These are phyloP conservation scores for Hypoxylon sp. DNA, from an alignment of 2,329 filamentous ascomycete species.

Conservation along the genomic window DNA sequence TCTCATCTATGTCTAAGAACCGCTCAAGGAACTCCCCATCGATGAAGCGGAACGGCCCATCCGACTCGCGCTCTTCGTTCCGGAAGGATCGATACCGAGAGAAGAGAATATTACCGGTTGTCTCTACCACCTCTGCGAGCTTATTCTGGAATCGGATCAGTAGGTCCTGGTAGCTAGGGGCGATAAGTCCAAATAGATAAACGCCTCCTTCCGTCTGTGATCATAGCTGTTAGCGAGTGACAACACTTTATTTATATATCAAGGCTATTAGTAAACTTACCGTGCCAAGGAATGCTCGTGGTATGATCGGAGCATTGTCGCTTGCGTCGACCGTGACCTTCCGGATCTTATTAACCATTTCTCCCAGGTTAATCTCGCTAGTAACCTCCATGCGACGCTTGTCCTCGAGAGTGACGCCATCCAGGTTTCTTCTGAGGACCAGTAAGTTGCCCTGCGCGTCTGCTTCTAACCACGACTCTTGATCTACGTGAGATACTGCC, in stretches of 20 bases:
- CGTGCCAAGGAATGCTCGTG: slow-evolving; percentile 87
- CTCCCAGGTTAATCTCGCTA: slow-evolving; percentile 85
- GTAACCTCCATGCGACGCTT: slow-evolving; percentile 74
- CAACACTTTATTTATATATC: background rate
- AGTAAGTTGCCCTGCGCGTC: slow-evolving; percentile 90
- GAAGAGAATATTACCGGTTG: slow-evolving; percentile 79
- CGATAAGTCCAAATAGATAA: slow-evolving; percentile 86
- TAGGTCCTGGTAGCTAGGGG: slow-evolving; percentile 75
- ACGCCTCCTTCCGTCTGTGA: slow-evolving; percentile 85
- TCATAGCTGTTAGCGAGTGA: slow-evolving; percentile 35
- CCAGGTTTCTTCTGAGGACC: slow-evolving; percentile 76
- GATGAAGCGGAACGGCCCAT: slow-evolving; percentile 85
- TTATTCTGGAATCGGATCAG: slow-evolving; percentile 82
- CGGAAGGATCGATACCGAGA: slow-evolving; percentile 83
- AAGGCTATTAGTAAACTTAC: slow-evolving; percentile 59
- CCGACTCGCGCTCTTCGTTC: slow-evolving; percentile 72
- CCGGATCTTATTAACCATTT: slow-evolving; percentile 91
- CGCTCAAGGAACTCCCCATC: slow-evolving; percentile 91
- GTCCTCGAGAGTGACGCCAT: slow-evolving; percentile 79
- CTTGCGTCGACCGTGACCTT: slow-evolving; percentile 73
- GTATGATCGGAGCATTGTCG: slow-evolving; percentile 73
- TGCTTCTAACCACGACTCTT: slow-evolving; percentile 79
- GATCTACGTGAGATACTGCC: slow-evolving; percentile 75
- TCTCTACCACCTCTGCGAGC: slow-evolving; percentile 71
- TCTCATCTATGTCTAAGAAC: slow-evolving; percentile 77